These are phyloP conservation scores for Auricularia cornea DNA, from an alignment of 768 basidiomycete genomes.

Conservation along the genomic window DNA sequence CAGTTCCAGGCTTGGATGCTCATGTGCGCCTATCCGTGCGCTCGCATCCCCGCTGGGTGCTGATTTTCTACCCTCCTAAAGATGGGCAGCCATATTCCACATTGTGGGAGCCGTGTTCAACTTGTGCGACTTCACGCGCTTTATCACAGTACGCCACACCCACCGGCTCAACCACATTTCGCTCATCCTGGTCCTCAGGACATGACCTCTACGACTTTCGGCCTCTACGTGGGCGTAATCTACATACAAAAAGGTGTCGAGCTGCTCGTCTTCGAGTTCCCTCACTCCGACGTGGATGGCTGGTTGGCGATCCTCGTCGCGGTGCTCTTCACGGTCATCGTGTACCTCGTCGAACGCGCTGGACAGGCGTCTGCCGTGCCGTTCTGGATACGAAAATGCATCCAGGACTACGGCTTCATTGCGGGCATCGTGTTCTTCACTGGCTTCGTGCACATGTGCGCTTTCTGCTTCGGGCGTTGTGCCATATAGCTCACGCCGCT, in stretches of 20 bases:
- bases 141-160: background rate
- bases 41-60: background rate
- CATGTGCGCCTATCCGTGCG: background rate
- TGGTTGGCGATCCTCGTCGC: slow-evolving; percentile 18
- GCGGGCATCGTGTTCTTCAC: slow-evolving; percentile 20
- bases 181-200: slow-evolving; percentile 25
- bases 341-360: slow-evolving; percentile 15
- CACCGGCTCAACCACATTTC: slow-evolving; percentile 3
- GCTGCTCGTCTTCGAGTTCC: slow-evolving; percentile 26
- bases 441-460: slow-evolving; percentile 18
- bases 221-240: slow-evolving; percentile 24
- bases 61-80: slow-evolving; percentile 12
- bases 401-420: slow-evolving; percentile 16
- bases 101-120: slow-evolving; percentile 20
- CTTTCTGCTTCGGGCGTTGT: no score
- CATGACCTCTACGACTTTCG: slow-evolving; percentile 30
- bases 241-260: slow-evolving; percentile 27
- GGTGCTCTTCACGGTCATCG: slow-evolving; percentile 23
- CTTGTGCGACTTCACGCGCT: background rate
- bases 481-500: no score
- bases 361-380: background rate
- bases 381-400: background rate
- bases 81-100: slow-evolving; percentile 28
- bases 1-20: slow-evolving; percentile 28
- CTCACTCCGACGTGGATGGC: slow-evolving; percentile 9